Conservation (phyloP, 2,329 filamentous ascomycete genomes). For the Dendrostoma leiphaemia region DNA sequence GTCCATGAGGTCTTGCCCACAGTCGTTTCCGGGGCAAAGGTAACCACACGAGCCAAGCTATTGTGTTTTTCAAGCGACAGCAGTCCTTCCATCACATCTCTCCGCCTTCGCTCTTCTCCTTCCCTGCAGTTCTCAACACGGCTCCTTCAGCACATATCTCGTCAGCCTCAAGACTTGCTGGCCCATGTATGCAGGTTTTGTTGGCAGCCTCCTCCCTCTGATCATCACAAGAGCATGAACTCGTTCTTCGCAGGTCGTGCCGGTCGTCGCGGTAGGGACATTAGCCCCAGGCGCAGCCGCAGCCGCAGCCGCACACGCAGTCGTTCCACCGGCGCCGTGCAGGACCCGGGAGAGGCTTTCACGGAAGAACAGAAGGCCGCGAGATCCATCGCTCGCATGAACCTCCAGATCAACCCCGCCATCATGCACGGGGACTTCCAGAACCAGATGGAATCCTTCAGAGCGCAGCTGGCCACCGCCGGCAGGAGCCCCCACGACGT, state of each 20-base stretch:
- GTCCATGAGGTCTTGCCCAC: background rate
- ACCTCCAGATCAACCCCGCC: conserved; percentile 1
- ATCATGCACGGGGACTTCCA: background rate
- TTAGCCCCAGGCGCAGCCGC: background rate
- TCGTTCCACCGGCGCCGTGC: background rate
- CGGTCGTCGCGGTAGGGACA: background rate
- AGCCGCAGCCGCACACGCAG: background rate
- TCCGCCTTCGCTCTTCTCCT: background rate
- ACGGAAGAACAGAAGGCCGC: conserved; percentile 3
- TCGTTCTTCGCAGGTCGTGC: background rate
- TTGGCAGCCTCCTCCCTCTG: background rate
- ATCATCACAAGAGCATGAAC: background rate
- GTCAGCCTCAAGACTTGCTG: background rate
- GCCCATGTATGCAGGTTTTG: background rate
- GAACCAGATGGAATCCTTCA: background rate
- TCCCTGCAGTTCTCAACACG: background rate
- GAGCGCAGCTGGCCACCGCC: background rate
- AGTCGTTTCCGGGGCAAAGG: background rate
- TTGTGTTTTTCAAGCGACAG: background rate
- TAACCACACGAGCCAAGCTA: background rate
- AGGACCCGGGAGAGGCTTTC: background rate
- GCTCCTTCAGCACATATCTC: no score
- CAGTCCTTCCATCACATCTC: background rate
- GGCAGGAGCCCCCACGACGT: conserved; percentile 5
- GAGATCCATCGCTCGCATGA: conserved; percentile 7